These are phyloP conservation scores for Hyaloscypha finlandica DNA, from an alignment of 495 filamentous ascomycete genomes.

Conservation along the genomic window DNA sequence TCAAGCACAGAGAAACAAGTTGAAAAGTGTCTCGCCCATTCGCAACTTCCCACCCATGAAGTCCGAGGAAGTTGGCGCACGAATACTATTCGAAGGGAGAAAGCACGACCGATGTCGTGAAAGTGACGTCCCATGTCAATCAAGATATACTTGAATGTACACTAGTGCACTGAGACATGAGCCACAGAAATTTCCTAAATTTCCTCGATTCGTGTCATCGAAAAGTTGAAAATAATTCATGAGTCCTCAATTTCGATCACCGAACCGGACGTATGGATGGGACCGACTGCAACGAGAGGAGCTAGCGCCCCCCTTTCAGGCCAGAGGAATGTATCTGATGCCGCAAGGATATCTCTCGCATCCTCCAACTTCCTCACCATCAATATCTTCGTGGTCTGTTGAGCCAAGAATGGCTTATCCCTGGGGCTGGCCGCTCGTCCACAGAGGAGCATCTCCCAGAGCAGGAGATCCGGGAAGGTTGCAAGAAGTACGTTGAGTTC, in stretches of 20 bases:
- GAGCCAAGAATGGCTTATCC: slow-evolving; percentile 26
- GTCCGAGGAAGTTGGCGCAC: background rate
- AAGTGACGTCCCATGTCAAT: background rate
- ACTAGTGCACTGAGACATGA: background rate
- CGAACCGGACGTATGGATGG: background rate
- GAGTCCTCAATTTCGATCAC: background rate
- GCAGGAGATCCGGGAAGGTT: slow-evolving; percentile 28
- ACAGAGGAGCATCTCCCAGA: slow-evolving; percentile 30
- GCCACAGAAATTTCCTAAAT: background rate
- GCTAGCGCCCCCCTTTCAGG: slow-evolving; percentile 14
- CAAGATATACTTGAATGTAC: background rate
- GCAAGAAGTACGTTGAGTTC: slow-evolving; percentile 29
- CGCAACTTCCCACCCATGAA: background rate
- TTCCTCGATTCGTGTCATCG: background rate
- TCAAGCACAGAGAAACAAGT: background rate
- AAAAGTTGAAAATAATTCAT: background rate
- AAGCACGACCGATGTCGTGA: background rate
- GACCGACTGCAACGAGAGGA: background rate
- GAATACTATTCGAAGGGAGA: background rate
- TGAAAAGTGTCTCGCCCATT: background rate
- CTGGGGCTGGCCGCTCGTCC: slow-evolving; percentile 21
- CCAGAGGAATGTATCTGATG: slow-evolving; percentile 24
- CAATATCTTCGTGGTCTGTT: slow-evolving; percentile 22
- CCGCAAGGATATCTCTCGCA: slow-evolving; percentile 12
- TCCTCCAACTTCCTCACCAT: slow-evolving; percentile 21